phyloP scores from a whole-genome alignment of 2,329 filamentous ascomycete species.

The Cercospora sesami region DNA sequence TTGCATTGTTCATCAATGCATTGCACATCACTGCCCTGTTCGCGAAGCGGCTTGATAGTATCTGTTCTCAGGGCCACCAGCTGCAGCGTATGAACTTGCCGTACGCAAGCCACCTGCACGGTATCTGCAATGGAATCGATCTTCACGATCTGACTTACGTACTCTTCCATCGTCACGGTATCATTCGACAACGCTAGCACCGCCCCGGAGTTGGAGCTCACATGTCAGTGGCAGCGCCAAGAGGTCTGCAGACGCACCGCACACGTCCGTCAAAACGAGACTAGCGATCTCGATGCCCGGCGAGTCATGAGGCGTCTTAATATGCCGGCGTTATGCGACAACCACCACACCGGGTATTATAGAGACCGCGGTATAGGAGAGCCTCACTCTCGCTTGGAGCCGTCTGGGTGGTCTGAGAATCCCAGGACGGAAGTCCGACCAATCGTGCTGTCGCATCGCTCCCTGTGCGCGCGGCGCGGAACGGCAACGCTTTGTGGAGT shows the following conservation, averaged over 20 bases:
- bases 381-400: background rate
- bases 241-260: background rate
- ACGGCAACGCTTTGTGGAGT: background rate
- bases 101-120: background rate
- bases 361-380: background rate
- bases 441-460: background rate
- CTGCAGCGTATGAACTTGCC: background rate
- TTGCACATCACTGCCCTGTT: background rate
- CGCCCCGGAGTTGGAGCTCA: background rate
- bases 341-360: background rate
- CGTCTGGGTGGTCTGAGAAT: background rate
- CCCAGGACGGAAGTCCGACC: background rate
- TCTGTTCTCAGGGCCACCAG: background rate
- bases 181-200: conserved; percentile 3
- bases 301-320: background rate
- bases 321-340: background rate
- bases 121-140: background rate
- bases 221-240: background rate
- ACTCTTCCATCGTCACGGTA: background rate
- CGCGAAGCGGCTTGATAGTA: background rate
- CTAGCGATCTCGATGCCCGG: background rate
- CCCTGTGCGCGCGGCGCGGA: background rate
- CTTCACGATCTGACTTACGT: background rate
- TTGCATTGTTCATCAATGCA: background rate
- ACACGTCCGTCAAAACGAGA: background rate